Base-by-base conservation (phyloP, 352 stramenopile species). In the Globisporangium perplexum region DNA sequence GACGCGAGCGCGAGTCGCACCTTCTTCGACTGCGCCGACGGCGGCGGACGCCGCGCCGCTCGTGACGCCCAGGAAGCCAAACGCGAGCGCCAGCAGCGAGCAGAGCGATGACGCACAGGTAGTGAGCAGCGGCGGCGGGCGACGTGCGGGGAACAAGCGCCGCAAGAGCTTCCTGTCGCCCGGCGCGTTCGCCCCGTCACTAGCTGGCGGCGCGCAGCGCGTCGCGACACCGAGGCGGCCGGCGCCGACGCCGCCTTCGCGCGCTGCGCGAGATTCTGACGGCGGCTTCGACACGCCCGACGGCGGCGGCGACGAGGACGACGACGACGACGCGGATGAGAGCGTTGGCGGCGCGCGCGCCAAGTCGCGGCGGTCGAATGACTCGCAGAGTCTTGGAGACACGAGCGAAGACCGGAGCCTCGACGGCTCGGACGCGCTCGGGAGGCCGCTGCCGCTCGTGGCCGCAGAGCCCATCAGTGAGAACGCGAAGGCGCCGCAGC, bases 161-260 rank as follows among this genome's bases (percentile, higher is more conserved):
- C 68, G 72, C 30, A 82, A 74, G 38, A 75, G 66, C 44, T 77
- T 69, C 43, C 56, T 78, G n/a, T 82, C 81, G 0, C 77, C 80
- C 1, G 82, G 59, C 23, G 63, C 65, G 6, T 71, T 66, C 38
- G 47, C 69, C 3, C 64, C 80, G 31, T 72, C 75, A 26, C 55
- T 90, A 4, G 60, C 67, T 24, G 77, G 80, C 11, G 80, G 77
- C 2, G 76, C 80, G 8, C 66, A 87, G 51, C 68, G 80, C 45
- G 65, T 91, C 28, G 43, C 80, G 54, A 88, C 76, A 24, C 80
- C 80, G 3, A 77, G 60, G 12, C 59, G 65, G 12, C 33, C 63
- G 15, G 14, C 28, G 3, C 31, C 43, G 5, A 23, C 50, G 24
- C 30, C 26, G 49, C 12, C 33, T n/a, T 39, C 33, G 12, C 23